Evolutionary conservation across 2,329 filamentous ascomycete genomes (phyloP), one percentile per base, ranked within the genome.

Genomic region (Sporothrix pseudoabietina): DNA sequence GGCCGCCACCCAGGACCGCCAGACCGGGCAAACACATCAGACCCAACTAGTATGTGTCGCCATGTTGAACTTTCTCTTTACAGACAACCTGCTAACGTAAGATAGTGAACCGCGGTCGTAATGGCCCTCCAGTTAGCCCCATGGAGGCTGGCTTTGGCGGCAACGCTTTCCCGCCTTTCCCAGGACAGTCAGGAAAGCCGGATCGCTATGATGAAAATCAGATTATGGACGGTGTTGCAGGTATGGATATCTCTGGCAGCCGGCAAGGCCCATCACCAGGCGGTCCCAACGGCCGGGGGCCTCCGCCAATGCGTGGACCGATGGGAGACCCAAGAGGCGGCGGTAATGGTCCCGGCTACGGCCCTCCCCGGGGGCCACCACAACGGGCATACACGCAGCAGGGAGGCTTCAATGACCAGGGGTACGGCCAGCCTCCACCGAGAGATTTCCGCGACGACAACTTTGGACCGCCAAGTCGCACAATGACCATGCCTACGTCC

Each of bases 401-500:
- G 71, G 80, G 16, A 19, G 63, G 47, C 3, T 79, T 80, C 6
- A 77, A 72, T 32, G 77, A 79, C 7, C 79, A 79, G 72, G 80
- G 79, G 4, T 83, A 82, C 73, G 81, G 79, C 6, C 75, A 76
- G 6, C 72, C 77, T 2, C 73, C 65, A 3, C 73, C 61, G 3
- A 39, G 69, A 14, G 80, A 81, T 3, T 83, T 82, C 75, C 78
- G 79, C 9, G 81, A 84, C 22, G 81, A 83, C 65, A 80, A 80
- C 6, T 89, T 86, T 76, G 86, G 83, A 0, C 84, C 86, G 1
- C 87, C 86, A 9, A 78, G 81, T n/a, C 83, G 89, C 76, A 90
- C 88, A 73, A 87, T 86, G 85, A 91, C 89, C 5, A 88, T 90
- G 87, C 88, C 88, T 1, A 65, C n/a, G 3, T 79, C 83, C 3